These are phyloP conservation scores for Sanghuangporus baumii DNA, from an alignment of 1,284 basidiomycete genomes.

Conservation along the genomic window DNA sequence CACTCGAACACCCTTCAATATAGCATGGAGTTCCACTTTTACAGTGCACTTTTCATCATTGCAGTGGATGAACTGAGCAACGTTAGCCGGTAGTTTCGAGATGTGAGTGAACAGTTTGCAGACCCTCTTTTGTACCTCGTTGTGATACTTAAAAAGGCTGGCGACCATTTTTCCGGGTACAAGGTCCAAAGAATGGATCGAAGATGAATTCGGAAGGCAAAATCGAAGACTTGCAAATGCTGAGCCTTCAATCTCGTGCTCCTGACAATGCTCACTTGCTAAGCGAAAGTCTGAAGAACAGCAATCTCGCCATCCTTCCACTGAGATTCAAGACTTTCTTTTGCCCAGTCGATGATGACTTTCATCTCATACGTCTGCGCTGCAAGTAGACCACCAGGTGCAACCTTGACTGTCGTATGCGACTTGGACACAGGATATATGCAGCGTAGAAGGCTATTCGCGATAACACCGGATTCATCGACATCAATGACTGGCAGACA, in stretches of 20 bases:
- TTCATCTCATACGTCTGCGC: background rate
- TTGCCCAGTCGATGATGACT: background rate
- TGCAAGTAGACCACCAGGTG: background rate
- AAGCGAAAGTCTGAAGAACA: background rate
- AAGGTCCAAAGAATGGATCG: background rate
- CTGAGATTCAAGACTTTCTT: background rate
- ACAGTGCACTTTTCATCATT: no score
- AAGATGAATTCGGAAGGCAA: background rate
- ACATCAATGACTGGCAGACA: slow-evolving; percentile 44
- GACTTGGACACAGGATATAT: slow-evolving; percentile 35
- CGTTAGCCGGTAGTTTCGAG: no score
- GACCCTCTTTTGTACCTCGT: background rate
- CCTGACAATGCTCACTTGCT: background rate
- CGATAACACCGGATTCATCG: slow-evolving; percentile 38
- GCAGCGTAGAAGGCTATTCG: slow-evolving; percentile 49
- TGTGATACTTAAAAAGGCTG: background rate
- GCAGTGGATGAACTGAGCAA: no score
- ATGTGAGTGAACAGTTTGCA: background rate
- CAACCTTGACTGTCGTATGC: background rate
- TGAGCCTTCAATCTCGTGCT: background rate
- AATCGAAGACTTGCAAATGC: background rate
- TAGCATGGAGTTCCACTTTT: no score
- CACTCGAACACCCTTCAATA: no score
- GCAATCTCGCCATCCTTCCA: background rate
- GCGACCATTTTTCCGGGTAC: background rate